Evolutionary conservation across 352 stramenopile species (phyloP).

Genomic region (Phytophthora cryptogea): DNA sequence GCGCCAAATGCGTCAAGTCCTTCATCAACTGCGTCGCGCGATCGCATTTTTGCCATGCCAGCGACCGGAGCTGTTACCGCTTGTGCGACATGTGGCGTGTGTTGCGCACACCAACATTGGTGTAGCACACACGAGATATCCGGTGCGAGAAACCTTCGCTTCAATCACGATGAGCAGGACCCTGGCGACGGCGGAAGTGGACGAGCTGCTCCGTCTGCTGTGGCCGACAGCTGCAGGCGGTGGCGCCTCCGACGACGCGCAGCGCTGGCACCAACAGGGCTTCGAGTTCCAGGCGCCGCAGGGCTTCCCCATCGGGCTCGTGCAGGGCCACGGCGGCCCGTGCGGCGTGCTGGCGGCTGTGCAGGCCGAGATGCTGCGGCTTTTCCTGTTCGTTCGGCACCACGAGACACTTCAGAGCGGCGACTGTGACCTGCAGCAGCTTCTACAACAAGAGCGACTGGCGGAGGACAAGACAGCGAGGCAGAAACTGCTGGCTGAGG

Average conservation of each 20-base stretch:
- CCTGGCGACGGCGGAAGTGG: constrained; percentile 18
- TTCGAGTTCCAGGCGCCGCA: constrained; percentile 45
- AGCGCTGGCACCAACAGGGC: constrained; percentile 62
- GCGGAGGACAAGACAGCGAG: constrained; percentile 15
- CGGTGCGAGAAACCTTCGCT: background rate
- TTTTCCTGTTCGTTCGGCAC: constrained; percentile 52
- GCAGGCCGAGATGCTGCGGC: constrained; percentile 69
- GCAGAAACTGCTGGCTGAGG: constrained; percentile 31
- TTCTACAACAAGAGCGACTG: constrained; percentile 15
- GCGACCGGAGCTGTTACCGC: background rate
- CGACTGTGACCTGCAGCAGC: constrained; percentile 14
- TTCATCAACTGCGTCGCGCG: constrained; percentile 31
- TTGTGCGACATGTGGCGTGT: background rate
- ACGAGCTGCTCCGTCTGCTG: constrained; percentile 42
- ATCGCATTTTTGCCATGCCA: constrained; percentile 5
- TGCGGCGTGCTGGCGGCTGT: constrained; percentile 84
- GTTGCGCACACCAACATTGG: constrained; percentile 9
- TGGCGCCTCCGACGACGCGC: constrained; percentile 34
- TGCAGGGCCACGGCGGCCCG: constrained; percentile 77
- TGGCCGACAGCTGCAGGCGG: constrained; percentile 38
- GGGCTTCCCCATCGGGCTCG: constrained; percentile 62
- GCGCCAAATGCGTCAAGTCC: constrained; percentile 6
- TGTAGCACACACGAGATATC: background rate
- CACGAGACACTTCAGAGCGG: constrained; percentile 4
- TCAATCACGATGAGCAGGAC: constrained; percentile 24